phyloP scores from a whole-genome alignment of 192 early-diverging fungal species.

The Podila clonocystis region DNA sequence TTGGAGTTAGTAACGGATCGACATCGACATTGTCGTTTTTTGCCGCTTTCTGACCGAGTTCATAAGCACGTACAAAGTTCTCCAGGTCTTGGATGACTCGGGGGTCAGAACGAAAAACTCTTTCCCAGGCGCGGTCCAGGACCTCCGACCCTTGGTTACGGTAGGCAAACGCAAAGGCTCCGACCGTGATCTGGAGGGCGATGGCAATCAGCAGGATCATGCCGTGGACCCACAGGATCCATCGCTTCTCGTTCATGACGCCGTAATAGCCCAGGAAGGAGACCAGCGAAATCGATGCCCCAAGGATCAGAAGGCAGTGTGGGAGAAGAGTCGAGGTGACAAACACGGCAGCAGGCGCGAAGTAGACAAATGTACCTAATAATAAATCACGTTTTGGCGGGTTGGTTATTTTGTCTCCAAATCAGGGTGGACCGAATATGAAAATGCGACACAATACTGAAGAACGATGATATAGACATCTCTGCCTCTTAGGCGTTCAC shows the following conservation, averaged over 20 bases:
- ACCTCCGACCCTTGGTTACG: conserved; percentile 42
- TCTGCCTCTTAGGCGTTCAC: neutral
- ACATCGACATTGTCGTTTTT: too few relatives aligned
- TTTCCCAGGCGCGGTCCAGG: conserved; percentile 43
- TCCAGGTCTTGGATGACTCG: conserved; percentile 48
- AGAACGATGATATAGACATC: neutral
- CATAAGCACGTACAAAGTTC: conserved; percentile 32
- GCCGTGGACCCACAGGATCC: conserved; percentile 42
- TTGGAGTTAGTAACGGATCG: too few relatives aligned
- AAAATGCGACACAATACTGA: too few relatives aligned
- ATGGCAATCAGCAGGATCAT: conserved; percentile 35
- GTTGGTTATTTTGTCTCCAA: too few relatives aligned
- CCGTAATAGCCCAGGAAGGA: conserved; percentile 51
- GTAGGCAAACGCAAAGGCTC: conserved; percentile 43
- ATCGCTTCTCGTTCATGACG: conserved; percentile 48
- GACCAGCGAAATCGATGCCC: conserved; percentile 42
- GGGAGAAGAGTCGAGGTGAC: conserved; percentile 42
- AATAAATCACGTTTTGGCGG: neutral
- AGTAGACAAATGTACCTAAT: conserved; percentile 46
- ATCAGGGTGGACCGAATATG: too few relatives aligned
- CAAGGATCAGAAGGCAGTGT: conserved; percentile 33
- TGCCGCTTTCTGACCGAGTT: neutral
- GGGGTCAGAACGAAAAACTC: conserved; percentile 40
- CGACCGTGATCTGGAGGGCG: conserved; percentile 48
- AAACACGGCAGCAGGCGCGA: conserved; percentile 41